Base-by-base conservation (phyloP, 345 rosid species). In the Brassica cretica region DNA sequence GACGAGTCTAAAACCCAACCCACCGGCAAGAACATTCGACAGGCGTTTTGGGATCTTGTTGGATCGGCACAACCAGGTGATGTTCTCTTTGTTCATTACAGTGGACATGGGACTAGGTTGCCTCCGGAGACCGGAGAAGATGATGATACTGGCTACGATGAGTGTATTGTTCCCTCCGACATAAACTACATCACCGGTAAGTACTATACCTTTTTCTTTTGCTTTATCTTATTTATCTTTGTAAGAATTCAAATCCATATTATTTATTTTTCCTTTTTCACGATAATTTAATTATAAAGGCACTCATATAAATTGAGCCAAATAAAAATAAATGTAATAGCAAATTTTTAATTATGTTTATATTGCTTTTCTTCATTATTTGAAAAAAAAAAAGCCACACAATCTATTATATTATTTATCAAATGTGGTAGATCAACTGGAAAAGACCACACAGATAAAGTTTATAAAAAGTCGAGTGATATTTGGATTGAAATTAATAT, bases 81-180 rank as follows among this genome's bases (percentile, higher is more conserved):
- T 67, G 60, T 83, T 19, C 85, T 90, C 60, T 87, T 88, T 66
- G 89, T 90, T 25, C 98, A 93, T 72, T 93, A 89, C 86, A 93
- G 96, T 72, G 98, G 97, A 19, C 98, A 93, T 37, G 98, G 96
- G 55, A 90, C 91, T 5, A 86, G 97, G 80, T 88, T 93, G 19
- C 94, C 97, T 0, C 88, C 97, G 29, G 94, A 93, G 88, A 87
- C 96, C 5, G 97, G 96, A 7, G 96, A 93, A 76, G 90, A 89
- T 12, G 98, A 93, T 73, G 96, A 93, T 68, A 93, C 96, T 61
- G 96, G 94, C 24, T 93, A 75, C 59, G 98, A 90, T 74, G 98
- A 90, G 80, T 90, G 98, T 84, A 87, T 93, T 70, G 96, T 89
- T 15, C 98, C 98, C 18, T 86, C 83, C 76, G 98, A 93, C 67